Evolutionary conservation across 768 basidiomycete genomes (phyloP), one percentile per base, ranked within the genome.

Genomic region (Lactarius indigo): DNA sequence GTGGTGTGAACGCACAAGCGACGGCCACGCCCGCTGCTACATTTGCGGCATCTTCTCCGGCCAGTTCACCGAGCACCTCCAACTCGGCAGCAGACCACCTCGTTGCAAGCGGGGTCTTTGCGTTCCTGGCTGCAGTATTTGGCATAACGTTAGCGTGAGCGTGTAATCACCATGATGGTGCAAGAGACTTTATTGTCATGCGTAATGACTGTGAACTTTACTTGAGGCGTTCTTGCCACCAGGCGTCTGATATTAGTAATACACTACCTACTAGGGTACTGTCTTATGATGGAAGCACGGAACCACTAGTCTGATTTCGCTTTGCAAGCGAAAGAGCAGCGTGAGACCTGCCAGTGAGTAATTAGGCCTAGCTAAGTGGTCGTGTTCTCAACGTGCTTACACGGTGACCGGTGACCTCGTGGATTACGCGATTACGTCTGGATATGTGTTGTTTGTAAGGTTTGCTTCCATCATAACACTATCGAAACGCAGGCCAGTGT

Each of bases 1-100:
- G 81, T 58, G 83, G 82, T 55, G 75, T 82, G 41, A 39, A 47
- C 10, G 70, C 64, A 10, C 44, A 42, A 15, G 70, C 70, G 2
- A 69, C 64, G 26, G 55, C 44, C 33, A 57, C 70, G 6, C 70
- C 70, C 37, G 42, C 33, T 18, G 42, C 60, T 2, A 44, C 69
- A 18, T 8, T 30, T 6, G 59, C 56, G 15, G 35, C 35, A 2
- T 37, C 35, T 37, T 35, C 66, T n/a, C 31, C 60, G 2, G 60
- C 30, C 31, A 39, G 57, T 26, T 35, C 31, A 37, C 18, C 20
- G 17, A 58, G 23, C n/a, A 7, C 35, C 15, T 58, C 57, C 26
- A 41, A 2, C 15, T 61, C 55, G 3, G 31, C 62, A 9, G 57
- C 62, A 26, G 10, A 41, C 18, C 66, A 20, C 31, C 13, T 56